Evolutionary conservation across 306 rosid genomes (phyloP).

Genomic region (Vigna trinervia): DNA sequence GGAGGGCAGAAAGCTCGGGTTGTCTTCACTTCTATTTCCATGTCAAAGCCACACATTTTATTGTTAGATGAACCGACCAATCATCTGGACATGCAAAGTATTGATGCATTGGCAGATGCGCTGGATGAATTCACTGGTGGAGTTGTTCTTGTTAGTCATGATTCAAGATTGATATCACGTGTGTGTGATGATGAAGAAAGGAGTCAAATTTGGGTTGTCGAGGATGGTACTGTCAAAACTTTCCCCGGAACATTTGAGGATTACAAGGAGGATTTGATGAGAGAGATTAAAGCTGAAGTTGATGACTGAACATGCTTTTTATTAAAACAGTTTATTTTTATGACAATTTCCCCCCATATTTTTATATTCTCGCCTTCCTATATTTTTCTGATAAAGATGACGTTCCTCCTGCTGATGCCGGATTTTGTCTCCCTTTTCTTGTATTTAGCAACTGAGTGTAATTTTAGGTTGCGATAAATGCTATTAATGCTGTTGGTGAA

Average conservation of each 20-base stretch:
- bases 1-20: constrained; percentile 79
- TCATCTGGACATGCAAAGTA: constrained; percentile 87
- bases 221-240: constrained; percentile 61
- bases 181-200: constrained; percentile 79
- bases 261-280: constrained; percentile 64
- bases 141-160: constrained; percentile 82
- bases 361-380: background rate
- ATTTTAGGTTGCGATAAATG: constrained; percentile 32
- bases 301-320: constrained; percentile 53
- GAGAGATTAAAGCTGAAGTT: constrained; percentile 67
- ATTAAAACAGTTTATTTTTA: constrained; percentile 10
- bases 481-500: background rate
- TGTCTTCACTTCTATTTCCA: constrained; percentile 84
- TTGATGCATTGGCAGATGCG: constrained; percentile 77
- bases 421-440: constrained; percentile 20
- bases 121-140: constrained; percentile 77
- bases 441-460: constrained; percentile 40
- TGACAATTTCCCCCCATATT: constrained; percentile 5
- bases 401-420: constrained; percentile 8
- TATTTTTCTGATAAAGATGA: constrained; percentile 28
- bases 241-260: constrained; percentile 63
- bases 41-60: constrained; percentile 84
- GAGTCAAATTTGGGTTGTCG: constrained; percentile 86
- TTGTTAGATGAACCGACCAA: constrained; percentile 83
- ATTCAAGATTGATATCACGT: constrained; percentile 74